Base-by-base conservation (phyloP, 192 early-diverging fungal species). In the Chytriomyces confervae region DNA sequence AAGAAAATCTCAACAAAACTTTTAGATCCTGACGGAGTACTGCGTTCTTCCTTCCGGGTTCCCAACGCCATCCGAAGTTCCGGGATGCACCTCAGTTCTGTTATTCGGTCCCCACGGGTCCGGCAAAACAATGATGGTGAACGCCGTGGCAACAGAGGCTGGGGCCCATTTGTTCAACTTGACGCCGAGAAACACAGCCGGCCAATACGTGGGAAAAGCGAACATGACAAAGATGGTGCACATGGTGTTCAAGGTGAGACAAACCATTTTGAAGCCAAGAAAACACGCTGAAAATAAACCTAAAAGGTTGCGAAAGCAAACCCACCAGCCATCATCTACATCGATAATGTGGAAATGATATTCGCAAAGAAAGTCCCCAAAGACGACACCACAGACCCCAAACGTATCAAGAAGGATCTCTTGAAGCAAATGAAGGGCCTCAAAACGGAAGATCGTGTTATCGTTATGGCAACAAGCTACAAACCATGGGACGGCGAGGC, bases 361-460 rank as follows among this genome's bases (percentile, higher is more conserved):
- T 91, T 90, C 50, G 87, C 87, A 29, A 91, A 91, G 79, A 91
- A 91, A 66, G 86, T 91, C 10, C 89, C 89, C 7, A 91, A 91
- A 70, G 89, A 91, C 61, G 88, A 91, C 74, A 84, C 84, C 9
- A 77, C 86, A 3, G 89, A 91, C 44, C 89, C 89, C 69, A 91
- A 88, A 64, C 83, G 89, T 18, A 90, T 90, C 73, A 88, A 88
- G 53, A 91, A 91, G 67, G 88, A 88, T 51, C 74, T 91, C 5
- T 61, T 86, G 13, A 91, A 91, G 78, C 64, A 78, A 64, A 82
- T 88, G 61, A 91, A 91, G 71, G 72, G 69, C 23, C 72, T 91
- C 11, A 87, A 85, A 66, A 23, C 69, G 1, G 79, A 71, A 27
- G 88, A 89, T 47, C 64, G 87, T 7, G 83, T 87, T 9, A 79